Evolutionary conservation across 2,329 filamentous ascomycete species (phyloP).

Genomic region (Penicillium olsonii): DNA sequence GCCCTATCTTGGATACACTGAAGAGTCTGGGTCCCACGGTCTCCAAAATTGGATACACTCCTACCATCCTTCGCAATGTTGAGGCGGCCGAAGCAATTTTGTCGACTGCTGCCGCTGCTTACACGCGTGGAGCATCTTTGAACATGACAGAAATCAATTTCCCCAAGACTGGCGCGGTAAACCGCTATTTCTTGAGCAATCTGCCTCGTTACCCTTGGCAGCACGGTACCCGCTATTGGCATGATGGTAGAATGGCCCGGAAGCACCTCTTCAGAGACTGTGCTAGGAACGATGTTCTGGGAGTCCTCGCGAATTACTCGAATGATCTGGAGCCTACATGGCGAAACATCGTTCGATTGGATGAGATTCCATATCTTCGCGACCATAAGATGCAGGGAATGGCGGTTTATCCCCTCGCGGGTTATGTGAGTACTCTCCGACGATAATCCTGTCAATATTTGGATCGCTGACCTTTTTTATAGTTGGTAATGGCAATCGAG

Average conservation of each 20-base stretch:
- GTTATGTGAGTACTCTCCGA: conserved; percentile 17
- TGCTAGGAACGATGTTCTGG: conserved; percentile 30
- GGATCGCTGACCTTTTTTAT: too few relatives aligned
- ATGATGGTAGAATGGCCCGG: conserved; percentile 45
- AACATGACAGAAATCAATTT: conserved; percentile 23
- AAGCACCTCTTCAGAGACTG: conserved; percentile 25
- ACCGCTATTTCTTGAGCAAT: conserved; percentile 25
- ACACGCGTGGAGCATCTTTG: conserved; percentile 17
- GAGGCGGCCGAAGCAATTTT: conserved; percentile 25
- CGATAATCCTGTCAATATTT: background rate
- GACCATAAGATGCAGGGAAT: conserved; percentile 38
- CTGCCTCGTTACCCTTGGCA: conserved; percentile 54
- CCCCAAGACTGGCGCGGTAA: conserved; percentile 13
- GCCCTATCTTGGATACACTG: conserved; percentile 29
- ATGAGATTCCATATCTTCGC: conserved; percentile 28
- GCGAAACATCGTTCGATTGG: conserved; percentile 29
- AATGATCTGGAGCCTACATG: conserved; percentile 26
- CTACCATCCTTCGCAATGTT: conserved; percentile 26
- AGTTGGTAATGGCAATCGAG: conserved; percentile 35
- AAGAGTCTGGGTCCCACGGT: conserved; percentile 23
- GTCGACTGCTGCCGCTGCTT: conserved; percentile 23
- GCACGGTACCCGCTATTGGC: conserved; percentile 46
- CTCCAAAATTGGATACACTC: conserved; percentile 21
- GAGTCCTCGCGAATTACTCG: conserved; percentile 28
- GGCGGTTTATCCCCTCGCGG: conserved; percentile 27